These are phyloP conservation scores for Parathielavia appendiculata DNA, from an alignment of 495 filamentous ascomycete species.

Conservation along the genomic window DNA sequence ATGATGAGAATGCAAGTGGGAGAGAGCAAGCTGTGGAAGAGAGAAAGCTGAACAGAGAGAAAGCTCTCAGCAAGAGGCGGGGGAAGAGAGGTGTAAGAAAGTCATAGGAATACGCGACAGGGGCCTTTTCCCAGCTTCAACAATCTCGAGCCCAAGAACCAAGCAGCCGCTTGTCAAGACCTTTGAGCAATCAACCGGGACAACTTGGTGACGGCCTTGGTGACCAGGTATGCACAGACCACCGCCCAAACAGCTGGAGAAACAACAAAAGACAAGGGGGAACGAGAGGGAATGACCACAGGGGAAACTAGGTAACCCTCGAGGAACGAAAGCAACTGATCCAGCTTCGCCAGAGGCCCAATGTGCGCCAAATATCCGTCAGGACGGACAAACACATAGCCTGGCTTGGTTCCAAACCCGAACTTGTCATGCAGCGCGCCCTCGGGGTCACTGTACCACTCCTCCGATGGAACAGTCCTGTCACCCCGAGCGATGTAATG, in stretches of 20 bases:
- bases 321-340: constrained; percentile 29
- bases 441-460: constrained; percentile 27
- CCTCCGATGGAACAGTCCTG: background rate
- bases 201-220: background rate
- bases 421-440: constrained; percentile 32
- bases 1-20: no score
- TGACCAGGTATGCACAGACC: background rate
- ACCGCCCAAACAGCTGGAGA: background rate
- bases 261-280: background rate
- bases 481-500: constrained; percentile 20
- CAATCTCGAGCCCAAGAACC: background rate
- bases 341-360: constrained; percentile 28
- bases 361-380: constrained; percentile 40
- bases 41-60: no score
- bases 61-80: background rate
- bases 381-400: constrained; percentile 39
- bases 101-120: no score
- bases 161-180: background rate
- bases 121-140: background rate
- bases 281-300: background rate
- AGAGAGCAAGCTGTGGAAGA: no score
- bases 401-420: constrained; percentile 29
- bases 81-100: no score
- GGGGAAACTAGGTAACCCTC: constrained; percentile 4
- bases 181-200: background rate